These are phyloP conservation scores for Discostella pseudostelligera DNA, from an alignment of 108 stramenopile species.

Conservation along the genomic window DNA sequence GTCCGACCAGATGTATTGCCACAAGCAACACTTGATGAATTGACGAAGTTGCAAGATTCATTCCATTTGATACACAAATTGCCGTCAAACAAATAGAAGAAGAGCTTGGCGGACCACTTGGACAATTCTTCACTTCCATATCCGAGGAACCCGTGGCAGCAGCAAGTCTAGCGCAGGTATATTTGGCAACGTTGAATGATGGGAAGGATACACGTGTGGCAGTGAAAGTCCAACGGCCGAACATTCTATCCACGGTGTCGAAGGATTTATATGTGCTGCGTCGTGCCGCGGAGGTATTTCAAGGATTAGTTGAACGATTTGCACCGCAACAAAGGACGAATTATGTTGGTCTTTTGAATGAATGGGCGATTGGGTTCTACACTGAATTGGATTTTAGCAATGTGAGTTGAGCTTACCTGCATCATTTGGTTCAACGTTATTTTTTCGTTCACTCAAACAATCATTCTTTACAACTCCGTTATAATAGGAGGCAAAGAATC, in stretches of 20 bases:
- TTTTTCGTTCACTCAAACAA: background rate
- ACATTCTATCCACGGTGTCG: constrained; percentile 76
- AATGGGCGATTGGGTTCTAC: constrained; percentile 91
- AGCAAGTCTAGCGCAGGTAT: constrained; percentile 86
- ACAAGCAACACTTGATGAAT: constrained; percentile 86
- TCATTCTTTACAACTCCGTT: constrained; percentile 22
- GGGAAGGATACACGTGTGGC: constrained; percentile 81
- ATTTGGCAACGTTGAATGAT: constrained; percentile 76
- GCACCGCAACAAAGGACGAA: constrained; percentile 89
- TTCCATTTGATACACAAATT: constrained; percentile 76
- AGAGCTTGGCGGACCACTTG: constrained; percentile 83
- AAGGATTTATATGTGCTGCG: constrained; percentile 89
- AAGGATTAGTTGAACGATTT: constrained; percentile 83
- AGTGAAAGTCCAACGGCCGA: constrained; percentile 88
- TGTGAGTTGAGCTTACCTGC: no score
- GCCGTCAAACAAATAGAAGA: constrained; percentile 83
- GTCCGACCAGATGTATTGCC: constrained; percentile 93
- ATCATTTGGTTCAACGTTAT: background rate
- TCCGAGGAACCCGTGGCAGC: constrained; percentile 90
- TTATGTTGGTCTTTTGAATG: constrained; percentile 84
- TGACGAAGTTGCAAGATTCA: constrained; percentile 88
- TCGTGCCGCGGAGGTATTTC: constrained; percentile 85
- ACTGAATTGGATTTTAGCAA: constrained; percentile 57
- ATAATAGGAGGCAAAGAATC: constrained; percentile 79
- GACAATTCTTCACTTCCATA: constrained; percentile 82